phyloP scores from a whole-genome alignment of 345 rosid species.

The Eucalyptus globulus region DNA sequence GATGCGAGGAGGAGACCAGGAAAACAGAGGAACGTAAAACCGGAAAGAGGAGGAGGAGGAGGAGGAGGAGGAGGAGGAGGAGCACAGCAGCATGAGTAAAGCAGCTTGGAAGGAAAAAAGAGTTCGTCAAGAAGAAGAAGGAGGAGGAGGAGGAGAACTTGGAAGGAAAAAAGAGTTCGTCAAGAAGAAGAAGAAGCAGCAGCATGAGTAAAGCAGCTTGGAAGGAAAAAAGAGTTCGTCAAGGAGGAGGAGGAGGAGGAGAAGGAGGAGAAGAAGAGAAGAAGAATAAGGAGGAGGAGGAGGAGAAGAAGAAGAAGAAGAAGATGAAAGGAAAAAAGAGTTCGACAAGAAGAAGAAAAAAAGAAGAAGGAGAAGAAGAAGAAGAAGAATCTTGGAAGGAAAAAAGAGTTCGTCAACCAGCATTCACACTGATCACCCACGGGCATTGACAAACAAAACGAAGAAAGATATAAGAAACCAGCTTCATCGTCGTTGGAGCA shows the following conservation, averaged over 20 bases:
- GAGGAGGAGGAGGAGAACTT: neutral
- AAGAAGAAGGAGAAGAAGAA: neutral
- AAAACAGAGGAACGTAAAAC: neutral
- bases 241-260: too few species aligned
- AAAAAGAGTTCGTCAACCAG: neutral
- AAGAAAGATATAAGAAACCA: neutral
- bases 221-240: too few species aligned
- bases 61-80: neutral
- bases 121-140: neutral
- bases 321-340: neutral
- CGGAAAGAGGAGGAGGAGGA: neutral
- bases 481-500: neutral
- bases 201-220: too few species aligned
- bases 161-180: too few species aligned
- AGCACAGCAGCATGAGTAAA: too few species aligned
- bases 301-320: neutral
- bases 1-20: neutral
- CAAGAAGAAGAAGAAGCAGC: too few species aligned
- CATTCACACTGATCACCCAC: neutral
- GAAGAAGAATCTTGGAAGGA: neutral
- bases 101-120: neutral
- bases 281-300: neutral
- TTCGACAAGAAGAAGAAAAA: neutral
- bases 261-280: too few species aligned
- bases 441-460: neutral